Percentiles rank a stretch among this genome's conserved stretches.
phyloP scores from a whole-genome alignment of 768 basidiomycete species.

The Suillus paluster region DNA sequence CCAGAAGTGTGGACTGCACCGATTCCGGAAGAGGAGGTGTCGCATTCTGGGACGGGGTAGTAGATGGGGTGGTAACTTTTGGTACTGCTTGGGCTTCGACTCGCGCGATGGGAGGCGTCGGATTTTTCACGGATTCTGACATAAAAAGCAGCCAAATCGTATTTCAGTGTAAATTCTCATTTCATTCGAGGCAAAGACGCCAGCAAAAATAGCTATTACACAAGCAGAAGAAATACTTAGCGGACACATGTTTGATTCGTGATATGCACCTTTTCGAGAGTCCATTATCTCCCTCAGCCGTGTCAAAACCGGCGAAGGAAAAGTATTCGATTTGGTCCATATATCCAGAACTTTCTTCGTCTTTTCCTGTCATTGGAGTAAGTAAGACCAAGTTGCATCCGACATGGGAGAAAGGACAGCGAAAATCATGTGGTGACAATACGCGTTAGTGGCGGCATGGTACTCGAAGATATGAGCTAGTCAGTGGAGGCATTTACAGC shows the following conservation, averaged over 20 bases:
- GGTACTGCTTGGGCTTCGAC: constrained; percentile 36
- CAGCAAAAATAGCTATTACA: constrained; percentile 66
- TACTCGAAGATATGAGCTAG: constrained; percentile 12
- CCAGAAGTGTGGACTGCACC: constrained; percentile 69
- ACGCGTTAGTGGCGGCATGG: constrained; percentile 24
- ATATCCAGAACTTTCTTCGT: constrained; percentile 97
- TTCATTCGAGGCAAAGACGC: constrained; percentile 45
- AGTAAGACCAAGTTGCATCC: constrained; percentile 49
- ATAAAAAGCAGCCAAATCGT: constrained; percentile 56
- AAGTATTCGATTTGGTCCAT: constrained; percentile 91
- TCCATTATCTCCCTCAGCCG: constrained; percentile 73
- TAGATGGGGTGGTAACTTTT: constrained; percentile 28
- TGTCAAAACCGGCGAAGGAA: constrained; percentile 75
- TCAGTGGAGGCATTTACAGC: constrained; percentile 10
- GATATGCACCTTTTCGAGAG: constrained; percentile 88
- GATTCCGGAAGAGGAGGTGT: constrained; percentile 19
- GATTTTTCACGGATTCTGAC: constrained; percentile 56
- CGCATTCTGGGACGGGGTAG: constrained; percentile 30
- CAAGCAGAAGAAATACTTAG: constrained; percentile 75
- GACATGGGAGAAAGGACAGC: constrained; percentile 21
- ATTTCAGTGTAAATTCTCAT: constrained; percentile 73
- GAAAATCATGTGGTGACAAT: constrained; percentile 29
- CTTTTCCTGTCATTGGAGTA: constrained; percentile 78
- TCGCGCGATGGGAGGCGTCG: constrained; percentile 42
- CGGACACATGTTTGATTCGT: constrained; percentile 64